A percentile compares a stretch with the other conserved stretches of the same genome.
phyloP scores from a whole-genome alignment of 2,329 filamentous ascomycete species.

The Penicillium griseofulvum region DNA sequence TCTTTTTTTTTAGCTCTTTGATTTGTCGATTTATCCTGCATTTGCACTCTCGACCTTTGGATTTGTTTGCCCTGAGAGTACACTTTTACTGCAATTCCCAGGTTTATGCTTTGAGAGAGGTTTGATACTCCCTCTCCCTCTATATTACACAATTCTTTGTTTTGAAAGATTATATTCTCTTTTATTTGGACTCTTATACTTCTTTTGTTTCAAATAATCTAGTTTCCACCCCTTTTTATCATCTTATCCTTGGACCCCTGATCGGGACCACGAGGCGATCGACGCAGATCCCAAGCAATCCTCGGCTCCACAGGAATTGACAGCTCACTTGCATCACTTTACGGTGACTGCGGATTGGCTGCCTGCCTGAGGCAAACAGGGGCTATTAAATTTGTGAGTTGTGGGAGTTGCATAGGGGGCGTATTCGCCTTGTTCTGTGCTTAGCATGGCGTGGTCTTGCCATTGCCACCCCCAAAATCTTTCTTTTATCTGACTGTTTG shows the following conservation, averaged over 20 bases:
- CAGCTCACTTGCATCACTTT: slow-evolving; percentile 31
- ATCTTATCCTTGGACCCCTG: not conserved
- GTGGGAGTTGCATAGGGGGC: slow-evolving; percentile 9
- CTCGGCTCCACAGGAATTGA: slow-evolving; percentile 26
- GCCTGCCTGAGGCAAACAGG: slow-evolving; percentile 29
- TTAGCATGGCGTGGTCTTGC: slow-evolving; percentile 8
- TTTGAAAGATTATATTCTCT: not conserved
- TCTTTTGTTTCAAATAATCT: not conserved
- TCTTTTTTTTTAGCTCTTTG: slow-evolving; percentile 14
- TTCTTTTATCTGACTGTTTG: slow-evolving; percentile 17
- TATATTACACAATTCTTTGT: not conserved
- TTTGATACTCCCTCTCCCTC: not conserved
- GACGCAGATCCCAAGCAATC: slow-evolving; percentile 21
- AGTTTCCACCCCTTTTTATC: slow-evolving; percentile 1
- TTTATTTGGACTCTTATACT: not conserved
- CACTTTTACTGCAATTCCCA: not conserved
- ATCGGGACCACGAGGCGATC: slow-evolving; percentile 22
- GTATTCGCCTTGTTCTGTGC: slow-evolving; percentile 2
- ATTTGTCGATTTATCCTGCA: slow-evolving; percentile 3
- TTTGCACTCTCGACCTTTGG: slow-evolving; percentile 1
- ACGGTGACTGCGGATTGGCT: slow-evolving; percentile 24
- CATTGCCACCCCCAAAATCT: not conserved
- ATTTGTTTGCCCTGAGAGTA: slow-evolving; percentile 8
- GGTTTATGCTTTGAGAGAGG: not conserved
- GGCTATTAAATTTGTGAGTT: slow-evolving; percentile 9